phyloP scores from a whole-genome alignment of 768 basidiomycete genomes.

The Sarcomyxa edulis region DNA sequence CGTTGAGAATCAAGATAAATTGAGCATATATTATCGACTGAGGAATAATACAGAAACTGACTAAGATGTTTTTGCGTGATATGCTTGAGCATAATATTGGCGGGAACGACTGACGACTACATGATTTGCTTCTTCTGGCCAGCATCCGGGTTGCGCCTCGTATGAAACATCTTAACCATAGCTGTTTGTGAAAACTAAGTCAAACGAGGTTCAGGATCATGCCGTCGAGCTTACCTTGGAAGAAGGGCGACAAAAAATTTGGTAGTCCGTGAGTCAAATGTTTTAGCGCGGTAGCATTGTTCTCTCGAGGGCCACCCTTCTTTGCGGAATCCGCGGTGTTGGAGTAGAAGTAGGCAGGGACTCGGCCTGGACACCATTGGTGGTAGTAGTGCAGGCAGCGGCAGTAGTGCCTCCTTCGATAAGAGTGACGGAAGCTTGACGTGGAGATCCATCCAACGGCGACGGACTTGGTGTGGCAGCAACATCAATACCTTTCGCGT shows the following conservation, averaged over 20 bases:
- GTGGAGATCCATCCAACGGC: slow-evolving; percentile 44
- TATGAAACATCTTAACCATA: slow-evolving; percentile 82
- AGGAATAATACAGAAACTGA: slow-evolving; percentile 28
- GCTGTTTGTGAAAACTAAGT: slow-evolving; percentile 40
- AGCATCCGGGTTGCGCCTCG: slow-evolving; percentile 69
- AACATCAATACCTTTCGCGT: slow-evolving; percentile 48
- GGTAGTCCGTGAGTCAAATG: slow-evolving; percentile 79
- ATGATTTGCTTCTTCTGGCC: slow-evolving; percentile 74
- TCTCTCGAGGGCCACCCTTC: slow-evolving; percentile 42
- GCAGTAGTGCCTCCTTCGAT: slow-evolving; percentile 28
- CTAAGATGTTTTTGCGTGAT: slow-evolving; percentile 48
- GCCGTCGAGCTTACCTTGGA: too few species aligned
- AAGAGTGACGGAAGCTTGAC: slow-evolving; percentile 34
- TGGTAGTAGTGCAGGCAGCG: too few species aligned
- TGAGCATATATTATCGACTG: too few species aligned
- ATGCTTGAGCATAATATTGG: slow-evolving; percentile 69
- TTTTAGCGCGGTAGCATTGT: slow-evolving; percentile 72
- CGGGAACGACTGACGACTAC: slow-evolving; percentile 63
- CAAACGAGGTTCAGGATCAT: too few species aligned
- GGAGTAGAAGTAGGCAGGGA: slow-evolving; percentile 8
- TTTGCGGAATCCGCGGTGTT: slow-evolving; percentile 23
- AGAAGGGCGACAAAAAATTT: slow-evolving; percentile 71
- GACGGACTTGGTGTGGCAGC: slow-evolving; percentile 36
- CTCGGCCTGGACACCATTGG: slow-evolving; percentile 24
- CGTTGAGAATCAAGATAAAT: slow-evolving; percentile 11